These are phyloP conservation scores for Wallemia mellicola DNA, from an alignment of 1,284 basidiomycete species.

Conservation along the genomic window DNA sequence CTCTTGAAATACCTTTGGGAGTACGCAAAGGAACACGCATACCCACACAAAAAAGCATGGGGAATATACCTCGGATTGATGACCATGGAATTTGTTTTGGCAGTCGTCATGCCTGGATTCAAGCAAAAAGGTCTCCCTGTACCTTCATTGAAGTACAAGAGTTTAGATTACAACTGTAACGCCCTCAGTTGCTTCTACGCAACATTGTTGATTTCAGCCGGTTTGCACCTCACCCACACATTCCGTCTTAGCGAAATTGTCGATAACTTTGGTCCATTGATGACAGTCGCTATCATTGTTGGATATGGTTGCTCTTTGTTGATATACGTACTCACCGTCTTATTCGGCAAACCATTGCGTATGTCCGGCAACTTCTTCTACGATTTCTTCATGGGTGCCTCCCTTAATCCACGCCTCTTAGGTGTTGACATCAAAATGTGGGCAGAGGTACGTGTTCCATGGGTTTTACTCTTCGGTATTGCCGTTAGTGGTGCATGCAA, in stretches of 20 bases:
- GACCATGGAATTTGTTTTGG: conserved; percentile 64
- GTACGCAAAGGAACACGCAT: conserved; percentile 65
- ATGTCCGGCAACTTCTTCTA: conserved; percentile 87
- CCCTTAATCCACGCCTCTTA: conserved; percentile 80
- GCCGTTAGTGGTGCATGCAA: conserved; percentile 76
- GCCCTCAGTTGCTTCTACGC: conserved; percentile 63
- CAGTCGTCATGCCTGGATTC: conserved; percentile 69
- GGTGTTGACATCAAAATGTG: conserved; percentile 94
- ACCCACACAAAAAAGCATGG: conserved; percentile 61
- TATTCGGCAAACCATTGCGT: conserved; percentile 41
- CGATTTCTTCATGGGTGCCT: conserved; percentile 88
- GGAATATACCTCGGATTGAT: conserved; percentile 70
- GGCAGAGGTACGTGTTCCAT: conserved; percentile 90
- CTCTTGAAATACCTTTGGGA: conserved; percentile 57
- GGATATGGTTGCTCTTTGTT: conserved; percentile 53
- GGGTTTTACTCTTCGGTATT: conserved; percentile 84
- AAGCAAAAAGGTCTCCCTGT: conserved; percentile 79
- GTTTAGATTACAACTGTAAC: conserved; percentile 88
- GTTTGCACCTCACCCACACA: conserved; percentile 46
- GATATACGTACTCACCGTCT: conserved; percentile 45
- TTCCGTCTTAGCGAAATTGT: conserved; percentile 87
- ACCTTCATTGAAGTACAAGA: conserved; percentile 66
- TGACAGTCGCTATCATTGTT: conserved; percentile 81
- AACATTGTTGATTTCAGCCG: conserved; percentile 44
- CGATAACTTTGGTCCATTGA: conserved; percentile 83